phyloP scores from a whole-genome alignment of 371 early-diverging fungal species.

The Mucor mucedo region DNA sequence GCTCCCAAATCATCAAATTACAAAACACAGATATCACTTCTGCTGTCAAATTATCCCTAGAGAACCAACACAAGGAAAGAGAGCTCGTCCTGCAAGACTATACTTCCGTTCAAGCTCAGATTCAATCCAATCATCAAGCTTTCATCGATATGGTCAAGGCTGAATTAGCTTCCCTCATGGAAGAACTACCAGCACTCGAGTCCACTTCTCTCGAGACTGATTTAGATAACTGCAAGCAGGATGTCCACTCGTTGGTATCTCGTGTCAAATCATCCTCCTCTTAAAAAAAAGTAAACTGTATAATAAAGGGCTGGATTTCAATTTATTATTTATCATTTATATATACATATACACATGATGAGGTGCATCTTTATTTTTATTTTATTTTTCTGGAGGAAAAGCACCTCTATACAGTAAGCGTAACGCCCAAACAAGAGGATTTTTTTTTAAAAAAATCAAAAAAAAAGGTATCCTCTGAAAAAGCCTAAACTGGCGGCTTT shows the following conservation, averaged over 20 bases:
- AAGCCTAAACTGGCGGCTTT: too few relatives aligned
- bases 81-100: conserved; percentile 5
- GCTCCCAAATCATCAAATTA: conserved; percentile 13
- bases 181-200: conserved; percentile 4
- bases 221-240: conserved; percentile 33
- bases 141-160: conserved; percentile 23
- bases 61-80: conserved; percentile 29
- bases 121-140: conserved; percentile 17
- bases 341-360: too few relatives aligned
- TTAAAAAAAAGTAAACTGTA: neutral
- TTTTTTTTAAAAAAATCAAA: neutral
- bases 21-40: conserved; percentile 17
- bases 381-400: too few relatives aligned
- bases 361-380: too few relatives aligned
- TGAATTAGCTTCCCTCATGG: conserved; percentile 8
- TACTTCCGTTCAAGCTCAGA: conserved; percentile 15
- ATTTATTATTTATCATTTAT: neutral
- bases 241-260: conserved; percentile 28
- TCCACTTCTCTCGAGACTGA: conserved; percentile 14
- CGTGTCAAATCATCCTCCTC: conserved; percentile 24
- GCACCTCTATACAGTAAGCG: too few relatives aligned
- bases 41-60: conserved; percentile 16
- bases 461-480: neutral
- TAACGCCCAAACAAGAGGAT: too few relatives aligned
- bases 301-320: neutral